Percentiles rank a stretch among this genome's conserved stretches.
Conservation (phyloP, 2,329 filamentous ascomycete species). For the Aureobasidium vineae region DNA sequence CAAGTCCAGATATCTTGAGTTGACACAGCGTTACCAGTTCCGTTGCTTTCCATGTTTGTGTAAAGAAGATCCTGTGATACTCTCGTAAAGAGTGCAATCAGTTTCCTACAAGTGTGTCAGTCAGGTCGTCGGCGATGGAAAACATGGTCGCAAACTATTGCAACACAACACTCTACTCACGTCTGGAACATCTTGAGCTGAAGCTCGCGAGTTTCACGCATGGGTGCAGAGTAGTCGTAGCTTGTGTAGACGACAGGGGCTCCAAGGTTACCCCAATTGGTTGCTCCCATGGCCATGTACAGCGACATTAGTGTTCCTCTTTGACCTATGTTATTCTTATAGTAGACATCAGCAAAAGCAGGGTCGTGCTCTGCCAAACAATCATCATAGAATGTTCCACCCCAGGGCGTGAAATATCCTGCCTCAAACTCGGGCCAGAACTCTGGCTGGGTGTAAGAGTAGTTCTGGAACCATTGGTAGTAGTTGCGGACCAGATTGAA, state of each 20-base stretch:
- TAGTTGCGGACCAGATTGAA: slow-evolving; percentile 51
- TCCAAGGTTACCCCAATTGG: slow-evolving; percentile 61
- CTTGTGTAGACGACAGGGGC: slow-evolving; percentile 58
- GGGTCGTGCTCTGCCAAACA: slow-evolving; percentile 54
- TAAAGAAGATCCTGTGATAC: slow-evolving; percentile 57
- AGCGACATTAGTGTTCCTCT: slow-evolving; percentile 50
- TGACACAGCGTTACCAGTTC: slow-evolving; percentile 49
- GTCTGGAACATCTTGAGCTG: slow-evolving; percentile 63
- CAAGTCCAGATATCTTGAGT: slow-evolving; percentile 53
- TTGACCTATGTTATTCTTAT: slow-evolving; percentile 61
- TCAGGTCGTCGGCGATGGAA: too few relatives aligned
- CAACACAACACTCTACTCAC: not conserved
- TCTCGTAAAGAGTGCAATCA: slow-evolving; percentile 60
- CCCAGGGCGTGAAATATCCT: slow-evolving; percentile 62
- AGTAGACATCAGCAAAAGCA: slow-evolving; percentile 64
- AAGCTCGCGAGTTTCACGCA: slow-evolving; percentile 59
- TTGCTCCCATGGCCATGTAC: slow-evolving; percentile 49
- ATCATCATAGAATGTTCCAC: slow-evolving; percentile 52
- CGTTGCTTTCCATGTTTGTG: slow-evolving; percentile 53
- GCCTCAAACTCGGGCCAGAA: slow-evolving; percentile 62
- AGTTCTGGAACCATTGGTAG: slow-evolving; percentile 44
- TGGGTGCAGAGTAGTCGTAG: slow-evolving; percentile 64
- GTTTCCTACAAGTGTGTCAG: slow-evolving; percentile 42
- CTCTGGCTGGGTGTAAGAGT: slow-evolving; percentile 49
- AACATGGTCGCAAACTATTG: not conserved